Percentiles rank a stretch among this genome's conserved stretches.
Conservation (phyloP, 164 flowering plant species). For the Umbellularia californica region DNA sequence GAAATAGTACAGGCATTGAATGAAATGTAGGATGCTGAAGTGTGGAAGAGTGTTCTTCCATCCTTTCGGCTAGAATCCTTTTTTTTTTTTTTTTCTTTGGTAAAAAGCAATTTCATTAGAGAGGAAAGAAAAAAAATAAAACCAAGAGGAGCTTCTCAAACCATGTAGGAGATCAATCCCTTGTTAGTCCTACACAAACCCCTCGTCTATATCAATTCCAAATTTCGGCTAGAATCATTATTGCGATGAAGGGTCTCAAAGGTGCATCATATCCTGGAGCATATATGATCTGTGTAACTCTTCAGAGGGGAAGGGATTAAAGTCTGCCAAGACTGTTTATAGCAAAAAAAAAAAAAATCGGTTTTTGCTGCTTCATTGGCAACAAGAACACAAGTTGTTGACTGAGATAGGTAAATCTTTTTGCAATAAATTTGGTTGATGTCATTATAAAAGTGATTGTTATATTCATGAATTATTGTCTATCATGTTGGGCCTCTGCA, state of each 20-base stretch:
- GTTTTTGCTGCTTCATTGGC: conserved; percentile 5
- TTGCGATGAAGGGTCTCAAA: conserved; percentile 60
- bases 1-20: conserved; percentile 92
- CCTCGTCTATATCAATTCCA: too few species aligned
- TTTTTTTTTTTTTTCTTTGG: too few species aligned
- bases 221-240: conserved; percentile 72
- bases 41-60: conserved; percentile 55
- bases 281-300: conserved; percentile 24
- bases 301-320: conserved; percentile 11
- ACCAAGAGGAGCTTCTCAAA: too few species aligned
- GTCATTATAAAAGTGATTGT: background rate
- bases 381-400: conserved; percentile 7
- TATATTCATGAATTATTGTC: background rate
- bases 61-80: conserved; percentile 81
- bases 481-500: background rate
- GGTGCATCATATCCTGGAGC: conserved; percentile 54
- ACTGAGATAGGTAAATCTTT: conserved; percentile 14
- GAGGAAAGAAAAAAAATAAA: too few species aligned
- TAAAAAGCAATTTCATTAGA: too few species aligned
- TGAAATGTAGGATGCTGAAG: conserved; percentile 84
- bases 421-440: background rate
- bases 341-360: conserved; percentile 6
- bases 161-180: too few species aligned
- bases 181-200: too few species aligned
- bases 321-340: background rate